phyloP scores from a whole-genome alignment of 345 rosid species.

The Murraya paniculata region DNA sequence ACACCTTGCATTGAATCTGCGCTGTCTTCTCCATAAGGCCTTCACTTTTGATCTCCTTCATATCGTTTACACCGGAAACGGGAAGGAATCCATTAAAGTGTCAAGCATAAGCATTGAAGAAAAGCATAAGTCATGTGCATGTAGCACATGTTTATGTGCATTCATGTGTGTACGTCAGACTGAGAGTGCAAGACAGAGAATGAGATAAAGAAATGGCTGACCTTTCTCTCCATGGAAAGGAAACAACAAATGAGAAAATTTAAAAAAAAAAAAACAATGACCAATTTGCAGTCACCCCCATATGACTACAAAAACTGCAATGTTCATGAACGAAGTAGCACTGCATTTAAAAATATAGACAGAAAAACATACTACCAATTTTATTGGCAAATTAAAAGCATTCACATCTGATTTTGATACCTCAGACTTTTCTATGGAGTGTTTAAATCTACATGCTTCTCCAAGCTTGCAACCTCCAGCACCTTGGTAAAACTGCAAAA shows the following conservation, averaged over 20 bases:
- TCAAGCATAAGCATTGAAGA: neutral
- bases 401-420: conserved; percentile 5
- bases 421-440: conserved; percentile 23
- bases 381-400: conserved; percentile 22
- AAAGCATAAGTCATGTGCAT: neutral
- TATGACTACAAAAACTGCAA: neutral
- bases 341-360: neutral
- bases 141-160: neutral
- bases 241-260: neutral
- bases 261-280: neutral
- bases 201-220: neutral
- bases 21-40: conserved; percentile 1
- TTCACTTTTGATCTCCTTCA: conserved; percentile 14
- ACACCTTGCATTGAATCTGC: conserved; percentile 30
- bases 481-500: conserved; percentile 27
- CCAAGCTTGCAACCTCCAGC: conserved; percentile 31
- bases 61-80: neutral
- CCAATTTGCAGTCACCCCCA: neutral
- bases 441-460: conserved; percentile 26
- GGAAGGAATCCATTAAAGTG: neutral
- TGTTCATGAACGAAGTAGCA: neutral
- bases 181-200: neutral
- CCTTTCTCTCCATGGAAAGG: neutral
- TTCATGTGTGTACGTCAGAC: neutral
- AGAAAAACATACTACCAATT: conserved; percentile 6